Base-by-base conservation (phyloP, 2,329 filamentous ascomycete species). In the Samsoniella hepiali region DNA sequence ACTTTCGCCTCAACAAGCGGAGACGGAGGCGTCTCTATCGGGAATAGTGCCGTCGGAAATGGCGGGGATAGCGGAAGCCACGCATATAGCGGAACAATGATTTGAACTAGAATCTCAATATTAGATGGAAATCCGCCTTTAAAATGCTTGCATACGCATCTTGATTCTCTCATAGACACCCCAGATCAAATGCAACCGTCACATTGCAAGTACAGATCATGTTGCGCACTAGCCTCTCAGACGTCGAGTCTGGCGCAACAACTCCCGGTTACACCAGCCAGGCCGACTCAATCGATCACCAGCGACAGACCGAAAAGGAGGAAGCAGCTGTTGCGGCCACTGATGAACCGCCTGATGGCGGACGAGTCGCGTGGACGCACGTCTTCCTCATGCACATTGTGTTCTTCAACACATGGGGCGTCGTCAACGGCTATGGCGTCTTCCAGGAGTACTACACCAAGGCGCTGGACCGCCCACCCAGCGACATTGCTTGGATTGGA, bases 391-490 rank as follows among this genome's bases (percentile, higher is more conserved):
- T 69, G 22, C 78, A 77, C 65, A 71, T 78, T 3, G 73, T 77
- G 36, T 76, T 79, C 64, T 78, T 79, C 67, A 75, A 77, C 40
- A 78, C 77, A 5, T 79, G 78, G 78, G 79, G 79, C n/a, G 76
- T 80, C 49, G 72, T 79, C 34, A 80, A 81, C 64, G 76, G 73
- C 15, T 79, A 78, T 63, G 79, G 79, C 3, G 73, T 76, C 8
- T 82, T 80, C 61, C 79, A 82, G 63, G 72, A 76, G 17, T 81
- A 81, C 65, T 82, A 81, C 66, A 75, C 72, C 1, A 65, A 73
- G 31, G 72, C 68, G 2, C 68, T 78, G 3, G 62, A 68, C 5
- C 68, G 72, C 31, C 66, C 72, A 0, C 72, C 74, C 1, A 77
- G 76, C 0, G 69, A 73, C 6, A 78, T 81, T 36, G 77, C 78